Conservation (phyloP, 2,329 filamentous ascomycete genomes). For the Cladophialophora chaetospira region DNA sequence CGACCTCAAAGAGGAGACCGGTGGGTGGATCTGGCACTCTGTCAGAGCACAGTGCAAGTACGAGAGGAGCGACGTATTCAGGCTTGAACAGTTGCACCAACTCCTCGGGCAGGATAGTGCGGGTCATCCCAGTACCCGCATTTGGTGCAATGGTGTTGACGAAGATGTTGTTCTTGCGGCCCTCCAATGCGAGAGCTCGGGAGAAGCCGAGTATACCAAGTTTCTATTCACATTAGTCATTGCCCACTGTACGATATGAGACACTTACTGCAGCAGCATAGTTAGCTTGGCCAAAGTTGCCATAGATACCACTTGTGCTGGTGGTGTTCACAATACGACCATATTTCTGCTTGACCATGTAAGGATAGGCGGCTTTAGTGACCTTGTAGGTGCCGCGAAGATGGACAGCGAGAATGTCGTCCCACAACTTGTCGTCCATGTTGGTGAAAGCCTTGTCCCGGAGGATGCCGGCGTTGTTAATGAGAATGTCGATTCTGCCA, state of each 20-base stretch:
- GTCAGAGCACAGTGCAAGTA: conserved; percentile 83
- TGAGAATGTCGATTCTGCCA: conserved; percentile 88
- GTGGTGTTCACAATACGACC: conserved; percentile 96
- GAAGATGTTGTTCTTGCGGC: conserved; percentile 94
- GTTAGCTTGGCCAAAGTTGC: conserved; percentile 98
- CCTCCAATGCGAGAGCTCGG: conserved; percentile 87
- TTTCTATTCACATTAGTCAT: conserved; percentile 58
- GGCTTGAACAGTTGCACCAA: conserved; percentile 99
- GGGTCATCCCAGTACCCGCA: conserved; percentile 92
- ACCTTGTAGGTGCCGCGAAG: conserved; percentile 93
- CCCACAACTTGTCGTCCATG: conserved; percentile 94
- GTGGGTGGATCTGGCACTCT: conserved; percentile 81
- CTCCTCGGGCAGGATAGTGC: conserved; percentile 92
- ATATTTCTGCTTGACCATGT: conserved; percentile 98
- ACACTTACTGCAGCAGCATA: conserved; percentile 80
- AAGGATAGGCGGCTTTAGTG: conserved; percentile 95
- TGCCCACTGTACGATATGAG: not conserved
- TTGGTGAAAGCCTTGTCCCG: conserved; percentile 97
- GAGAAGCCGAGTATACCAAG: conserved; percentile 93
- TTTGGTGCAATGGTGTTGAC: conserved; percentile 99
- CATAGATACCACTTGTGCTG: conserved; percentile 95
- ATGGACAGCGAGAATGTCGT: conserved; percentile 89
- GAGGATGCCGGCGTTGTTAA: conserved; percentile 98
- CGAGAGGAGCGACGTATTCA: conserved; percentile 93
- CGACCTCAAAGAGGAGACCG: conserved; percentile 89